A percentile compares a stretch with the other conserved stretches of the same genome.
These are phyloP conservation scores for Amniculicola lignicola DNA, from an alignment of 495 filamentous ascomycete species.

Conservation along the genomic window DNA sequence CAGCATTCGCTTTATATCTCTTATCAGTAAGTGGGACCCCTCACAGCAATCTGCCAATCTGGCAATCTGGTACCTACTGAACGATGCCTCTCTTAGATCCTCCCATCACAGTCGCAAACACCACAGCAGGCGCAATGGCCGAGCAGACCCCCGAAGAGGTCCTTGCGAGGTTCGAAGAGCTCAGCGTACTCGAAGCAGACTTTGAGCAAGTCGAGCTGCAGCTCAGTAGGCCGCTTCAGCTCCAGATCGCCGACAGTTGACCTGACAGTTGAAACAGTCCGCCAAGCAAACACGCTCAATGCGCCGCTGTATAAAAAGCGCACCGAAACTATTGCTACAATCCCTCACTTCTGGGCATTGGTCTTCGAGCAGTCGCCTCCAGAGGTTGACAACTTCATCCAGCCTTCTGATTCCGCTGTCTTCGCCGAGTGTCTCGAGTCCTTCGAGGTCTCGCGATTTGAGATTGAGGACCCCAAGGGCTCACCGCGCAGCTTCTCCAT, in stretches of 20 bases:
- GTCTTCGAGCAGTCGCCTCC: slow-evolving; percentile 79
- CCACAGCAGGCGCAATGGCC: slow-evolving; percentile 27
- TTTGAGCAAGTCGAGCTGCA: slow-evolving; percentile 68
- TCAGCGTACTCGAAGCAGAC: slow-evolving; percentile 46
- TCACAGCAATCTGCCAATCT: no score
- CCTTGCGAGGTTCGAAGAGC: slow-evolving; percentile 39
- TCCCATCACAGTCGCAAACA: not conserved
- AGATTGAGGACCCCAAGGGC: slow-evolving; percentile 57
- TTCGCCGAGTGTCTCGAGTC: slow-evolving; percentile 59
- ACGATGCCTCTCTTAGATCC: slow-evolving; percentile 20
- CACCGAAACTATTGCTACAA: slow-evolving; percentile 60
- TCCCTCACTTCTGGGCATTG: slow-evolving; percentile 83
- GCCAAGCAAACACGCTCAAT: slow-evolving; percentile 50
- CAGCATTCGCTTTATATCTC: no score
- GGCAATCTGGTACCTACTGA: no score
- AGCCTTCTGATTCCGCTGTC: slow-evolving; percentile 67
- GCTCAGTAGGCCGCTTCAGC: slow-evolving; percentile 51
- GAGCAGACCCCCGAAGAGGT: slow-evolving; percentile 27
- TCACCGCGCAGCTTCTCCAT: slow-evolving; percentile 65
- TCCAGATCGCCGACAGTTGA: not conserved
- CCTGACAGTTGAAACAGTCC: slow-evolving; percentile 46
- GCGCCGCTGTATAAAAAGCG: slow-evolving; percentile 69
- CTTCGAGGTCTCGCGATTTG: slow-evolving; percentile 71
- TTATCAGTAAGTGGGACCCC: no score
- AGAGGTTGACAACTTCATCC: slow-evolving; percentile 81